Evolutionary conservation across 2,329 filamentous ascomycete species (phyloP), one percentile per base, ranked within the genome.

Genomic region (Calonectria henricotiae): DNA sequence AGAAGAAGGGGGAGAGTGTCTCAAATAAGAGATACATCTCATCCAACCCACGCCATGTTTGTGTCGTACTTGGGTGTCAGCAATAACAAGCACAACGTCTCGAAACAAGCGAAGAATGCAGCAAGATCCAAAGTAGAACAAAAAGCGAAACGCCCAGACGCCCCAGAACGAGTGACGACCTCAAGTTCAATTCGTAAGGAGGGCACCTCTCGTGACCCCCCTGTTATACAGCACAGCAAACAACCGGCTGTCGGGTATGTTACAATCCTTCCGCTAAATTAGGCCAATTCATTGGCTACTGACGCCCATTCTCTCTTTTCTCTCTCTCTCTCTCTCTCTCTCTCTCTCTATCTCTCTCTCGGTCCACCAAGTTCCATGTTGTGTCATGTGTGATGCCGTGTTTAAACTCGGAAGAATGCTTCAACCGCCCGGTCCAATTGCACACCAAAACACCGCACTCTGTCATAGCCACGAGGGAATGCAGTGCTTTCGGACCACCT

Each of bases 361-460:
- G 3, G 39, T 62, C 47, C 25, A 13, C 46, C 44, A 47, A 63
- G 23, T 58, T 25, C 47, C 44, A 39, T 60, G 67, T n/a, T 35
- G 30, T 55, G 49, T n/a, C 51, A 69, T 62, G 30, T 51, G 62
- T 25, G 15, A 61, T 61, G 65, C 70, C 68, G 65, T 68, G 70
- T 44, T 46, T 62, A 25, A 37, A 27, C 49, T 30, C 69, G 74
- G 71, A 39, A 68, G 58, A 55, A 68, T 58, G 70, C 68, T 68
- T 44, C 35, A 25, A 51, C 61, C 51, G 62, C 25, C 60, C 63
- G 70, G 60, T 49, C 61, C 51, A 69, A 70, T 62, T 62, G 43
- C 55, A 76, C 73, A 67, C 75, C 75, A 55, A 49, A 30, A 47
- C 58, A 32, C 66, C 71, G 66, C 67, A 69, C 71, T 68, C 27